A percentile compares a stretch with the other conserved stretches of the same genome.
Conservation (phyloP, 2,329 filamentous ascomycete species). For the Capronia epimyces region DNA sequence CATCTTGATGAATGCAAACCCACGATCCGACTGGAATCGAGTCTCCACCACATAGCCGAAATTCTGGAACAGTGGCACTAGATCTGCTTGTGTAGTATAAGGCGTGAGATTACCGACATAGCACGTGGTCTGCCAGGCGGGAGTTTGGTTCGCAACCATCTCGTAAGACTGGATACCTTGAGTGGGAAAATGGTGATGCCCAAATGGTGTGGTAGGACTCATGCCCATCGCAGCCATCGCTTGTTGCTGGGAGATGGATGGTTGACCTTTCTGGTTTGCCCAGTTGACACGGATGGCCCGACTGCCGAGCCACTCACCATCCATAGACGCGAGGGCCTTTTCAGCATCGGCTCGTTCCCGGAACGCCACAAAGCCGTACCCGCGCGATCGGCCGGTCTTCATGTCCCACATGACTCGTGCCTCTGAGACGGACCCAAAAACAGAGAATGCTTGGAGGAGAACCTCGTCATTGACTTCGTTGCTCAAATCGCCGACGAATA, state of each 20-base stretch:
- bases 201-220: slow-evolving; percentile 93
- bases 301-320: slow-evolving; percentile 97
- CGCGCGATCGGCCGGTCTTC: slow-evolving; percentile 96
- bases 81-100: slow-evolving; percentile 92
- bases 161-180: slow-evolving; percentile 97
- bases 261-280: slow-evolving; percentile 99
- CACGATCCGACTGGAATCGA: slow-evolving; percentile 93
- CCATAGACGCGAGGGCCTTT: slow-evolving; percentile 95
- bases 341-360: slow-evolving; percentile 89
- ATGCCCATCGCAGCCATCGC: slow-evolving; percentile 97
- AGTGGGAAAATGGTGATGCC: slow-evolving; percentile 95
- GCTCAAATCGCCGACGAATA: slow-evolving; percentile 94
- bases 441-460: slow-evolving; percentile 86
- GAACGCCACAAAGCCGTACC: slow-evolving; percentile 97
- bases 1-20: slow-evolving; percentile 99
- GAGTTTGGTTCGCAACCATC: slow-evolving; percentile 91
- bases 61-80: slow-evolving; percentile 97
- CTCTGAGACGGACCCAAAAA: slow-evolving; percentile 92
- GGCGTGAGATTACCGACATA: slow-evolving; percentile 97
- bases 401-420: slow-evolving; percentile 99
- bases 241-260: slow-evolving; percentile 95
- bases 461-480: slow-evolving; percentile 99
- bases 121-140: slow-evolving; percentile 95
- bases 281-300: slow-evolving; percentile 98
- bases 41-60: slow-evolving; percentile 97